Conservation (phyloP, 2,329 filamentous ascomycete species). For the Orbilia brochopaga region DNA sequence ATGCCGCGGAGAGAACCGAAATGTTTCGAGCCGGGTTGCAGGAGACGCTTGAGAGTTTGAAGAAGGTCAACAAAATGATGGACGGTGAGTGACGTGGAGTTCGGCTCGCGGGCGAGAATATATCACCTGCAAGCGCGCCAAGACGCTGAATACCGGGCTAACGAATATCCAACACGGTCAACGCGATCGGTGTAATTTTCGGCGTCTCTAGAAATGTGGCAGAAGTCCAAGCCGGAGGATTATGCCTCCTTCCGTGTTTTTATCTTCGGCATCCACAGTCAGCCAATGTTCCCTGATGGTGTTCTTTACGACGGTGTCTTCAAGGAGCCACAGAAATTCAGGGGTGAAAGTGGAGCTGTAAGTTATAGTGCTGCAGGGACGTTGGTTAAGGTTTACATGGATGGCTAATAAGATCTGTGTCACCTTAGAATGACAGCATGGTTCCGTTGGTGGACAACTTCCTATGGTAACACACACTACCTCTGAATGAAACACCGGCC, state of each 20-base stretch:
- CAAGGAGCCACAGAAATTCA: slow-evolving; percentile 77
- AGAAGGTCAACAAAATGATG: slow-evolving; percentile 66
- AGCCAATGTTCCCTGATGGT: slow-evolving; percentile 91
- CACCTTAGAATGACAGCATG: slow-evolving; percentile 80
- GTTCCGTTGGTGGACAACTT: slow-evolving; percentile 89
- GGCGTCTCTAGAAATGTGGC: slow-evolving; percentile 75
- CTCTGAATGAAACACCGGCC: too few relatives aligned
- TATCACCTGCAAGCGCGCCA: neutral
- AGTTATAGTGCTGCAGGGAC: neutral
- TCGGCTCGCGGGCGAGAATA: slow-evolving; percentile 8
- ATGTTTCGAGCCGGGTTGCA: slow-evolving; percentile 62
- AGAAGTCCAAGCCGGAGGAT: slow-evolving; percentile 78
- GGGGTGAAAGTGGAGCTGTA: slow-evolving; percentile 82
- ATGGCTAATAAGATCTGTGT: neutral
- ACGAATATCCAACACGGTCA: slow-evolving; percentile 15
- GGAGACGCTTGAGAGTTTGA: slow-evolving; percentile 63
- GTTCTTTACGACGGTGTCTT: slow-evolving; percentile 87
- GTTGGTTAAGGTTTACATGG: neutral
- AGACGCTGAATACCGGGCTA: neutral
- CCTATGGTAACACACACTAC: slow-evolving; percentile 62
- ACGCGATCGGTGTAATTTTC: neutral
- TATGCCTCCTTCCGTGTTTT: slow-evolving; percentile 94
- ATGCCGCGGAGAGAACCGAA: slow-evolving; percentile 51
- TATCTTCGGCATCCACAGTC: slow-evolving; percentile 93
- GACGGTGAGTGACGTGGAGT: slow-evolving; percentile 61